Conservation (phyloP, 768 basidiomycete species). For the Russula vinacea region DNA sequence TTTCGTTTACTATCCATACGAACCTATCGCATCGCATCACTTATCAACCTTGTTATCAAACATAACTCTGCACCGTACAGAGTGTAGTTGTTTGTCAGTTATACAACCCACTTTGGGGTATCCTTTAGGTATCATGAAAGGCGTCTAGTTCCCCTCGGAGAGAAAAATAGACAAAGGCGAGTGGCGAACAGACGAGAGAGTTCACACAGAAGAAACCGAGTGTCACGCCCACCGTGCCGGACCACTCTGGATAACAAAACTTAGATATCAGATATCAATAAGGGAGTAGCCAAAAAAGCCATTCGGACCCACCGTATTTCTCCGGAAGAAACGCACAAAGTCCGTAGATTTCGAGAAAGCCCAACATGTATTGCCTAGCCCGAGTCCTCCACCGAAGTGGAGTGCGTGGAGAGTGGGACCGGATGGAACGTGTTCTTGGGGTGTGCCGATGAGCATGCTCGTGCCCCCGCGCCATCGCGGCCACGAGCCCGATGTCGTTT, state of each 20-base stretch:
- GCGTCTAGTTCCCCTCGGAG: neutral
- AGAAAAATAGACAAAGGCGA: neutral
- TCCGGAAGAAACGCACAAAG: slow-evolving; percentile 1
- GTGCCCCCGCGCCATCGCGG: too few relatives aligned
- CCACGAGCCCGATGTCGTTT: too few relatives aligned
- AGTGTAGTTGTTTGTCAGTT: neutral
- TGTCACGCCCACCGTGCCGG: slow-evolving; percentile 4
- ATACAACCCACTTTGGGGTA: neutral
- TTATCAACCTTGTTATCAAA: too few relatives aligned
- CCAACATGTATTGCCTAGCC: neutral
- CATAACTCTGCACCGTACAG: neutral
- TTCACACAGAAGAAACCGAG: slow-evolving; percentile 17
- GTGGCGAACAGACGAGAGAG: slow-evolving; percentile 14
- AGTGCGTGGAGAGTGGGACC: too few relatives aligned
- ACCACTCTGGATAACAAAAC: slow-evolving; percentile 10
- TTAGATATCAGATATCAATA: neutral
- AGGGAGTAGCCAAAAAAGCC: neutral
- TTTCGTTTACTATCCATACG: too few relatives aligned
- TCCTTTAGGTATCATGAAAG: too few relatives aligned
- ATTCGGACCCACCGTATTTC: neutral
- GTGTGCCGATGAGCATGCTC: too few relatives aligned
- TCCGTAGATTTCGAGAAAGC: slow-evolving; percentile 4
- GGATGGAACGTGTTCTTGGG: too few relatives aligned
- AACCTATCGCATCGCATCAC: too few relatives aligned
- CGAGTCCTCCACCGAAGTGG: neutral